phyloP scores from a whole-genome alignment of 2,329 filamentous ascomycete species.

The Arthroderma uncinatum region DNA sequence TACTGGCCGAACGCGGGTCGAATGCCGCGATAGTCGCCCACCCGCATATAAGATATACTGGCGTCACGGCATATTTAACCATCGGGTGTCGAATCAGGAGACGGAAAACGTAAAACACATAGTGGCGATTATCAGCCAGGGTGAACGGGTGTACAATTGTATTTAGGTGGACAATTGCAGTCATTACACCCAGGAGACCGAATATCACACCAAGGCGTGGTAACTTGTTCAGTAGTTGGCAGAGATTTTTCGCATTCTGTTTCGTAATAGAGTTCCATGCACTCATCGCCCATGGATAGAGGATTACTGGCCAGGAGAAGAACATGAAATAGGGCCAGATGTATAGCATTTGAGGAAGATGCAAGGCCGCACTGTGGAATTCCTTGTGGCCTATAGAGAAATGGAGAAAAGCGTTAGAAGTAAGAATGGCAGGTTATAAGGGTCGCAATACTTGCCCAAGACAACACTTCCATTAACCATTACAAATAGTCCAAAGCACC shows the following conservation, averaged over 20 bases:
- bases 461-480: conserved; percentile 85
- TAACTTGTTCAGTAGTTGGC: conserved; percentile 17
- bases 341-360: conserved; percentile 87
- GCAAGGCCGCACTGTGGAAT: conserved; percentile 81
- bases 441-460: conserved; percentile 48
- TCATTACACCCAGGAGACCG: conserved; percentile 32
- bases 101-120: conserved; percentile 93
- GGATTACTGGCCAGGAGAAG: conserved; percentile 71
- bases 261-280: conserved; percentile 13
- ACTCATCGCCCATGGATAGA: conserved; percentile 42
- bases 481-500: conserved; percentile 62
- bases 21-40: conserved; percentile 59
- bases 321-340: conserved; percentile 84
- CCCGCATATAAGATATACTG: conserved; percentile 58
- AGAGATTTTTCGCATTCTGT: background rate
- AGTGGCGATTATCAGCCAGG: conserved; percentile 90
- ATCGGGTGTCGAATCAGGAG: conserved; percentile 59
- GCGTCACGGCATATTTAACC: conserved; percentile 56
- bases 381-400: conserved; percentile 65
- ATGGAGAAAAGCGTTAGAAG: conserved; percentile 19
- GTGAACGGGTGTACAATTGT: conserved; percentile 94
- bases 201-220: conserved; percentile 32
- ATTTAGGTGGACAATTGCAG: conserved; percentile 59
- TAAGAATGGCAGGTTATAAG: conserved; percentile 1
- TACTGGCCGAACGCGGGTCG: conserved; percentile 22